Conservation (phyloP, 192 early-diverging fungal species). For the Podila clonocystis region DNA sequence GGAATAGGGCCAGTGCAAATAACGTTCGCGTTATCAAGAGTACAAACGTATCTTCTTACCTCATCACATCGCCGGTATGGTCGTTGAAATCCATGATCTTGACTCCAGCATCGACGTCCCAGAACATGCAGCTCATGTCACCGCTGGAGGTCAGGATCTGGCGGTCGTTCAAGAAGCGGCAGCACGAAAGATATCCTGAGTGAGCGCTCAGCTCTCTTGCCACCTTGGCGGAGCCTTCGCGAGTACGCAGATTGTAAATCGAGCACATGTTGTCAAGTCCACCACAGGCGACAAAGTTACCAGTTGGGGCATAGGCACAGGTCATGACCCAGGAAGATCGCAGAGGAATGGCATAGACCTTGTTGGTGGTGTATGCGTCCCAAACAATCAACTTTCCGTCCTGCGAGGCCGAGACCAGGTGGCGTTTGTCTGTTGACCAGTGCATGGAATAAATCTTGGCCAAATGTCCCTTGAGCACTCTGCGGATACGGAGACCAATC, state of each 20-base stretch:
- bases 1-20: too few species aligned
- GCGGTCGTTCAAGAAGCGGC: slow-evolving; percentile 96
- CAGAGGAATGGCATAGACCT: slow-evolving; percentile 98
- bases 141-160: slow-evolving; percentile 96
- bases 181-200: slow-evolving; percentile 98
- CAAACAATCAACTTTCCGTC: slow-evolving; percentile 99
- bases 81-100: slow-evolving; percentile 98
- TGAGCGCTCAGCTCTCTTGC: slow-evolving; percentile 95
- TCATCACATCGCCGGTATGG: slow-evolving; percentile 99
- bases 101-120: slow-evolving; percentile 99
- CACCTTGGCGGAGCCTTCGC: slow-evolving; percentile 93
- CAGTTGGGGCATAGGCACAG: slow-evolving; percentile 98
- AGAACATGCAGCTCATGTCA: slow-evolving; percentile 99
- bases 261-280: slow-evolving; percentile 99
- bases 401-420: slow-evolving; percentile 98
- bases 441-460: slow-evolving; percentile 99
- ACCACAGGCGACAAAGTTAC: slow-evolving; percentile 99
- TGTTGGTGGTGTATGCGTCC: slow-evolving; percentile 99
- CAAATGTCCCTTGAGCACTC: slow-evolving; percentile 97
- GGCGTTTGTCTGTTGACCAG: slow-evolving; percentile 97
- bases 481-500: slow-evolving; percentile 94
- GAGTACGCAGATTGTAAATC: slow-evolving; percentile 96
- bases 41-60: slow-evolving; percentile 32
- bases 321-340: slow-evolving; percentile 99
- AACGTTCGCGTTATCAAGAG: neutral